A percentile compares a stretch with the other conserved stretches of the same genome.
Conservation (phyloP, 1,284 basidiomycete genomes). For the Irpex sp. region DNA sequence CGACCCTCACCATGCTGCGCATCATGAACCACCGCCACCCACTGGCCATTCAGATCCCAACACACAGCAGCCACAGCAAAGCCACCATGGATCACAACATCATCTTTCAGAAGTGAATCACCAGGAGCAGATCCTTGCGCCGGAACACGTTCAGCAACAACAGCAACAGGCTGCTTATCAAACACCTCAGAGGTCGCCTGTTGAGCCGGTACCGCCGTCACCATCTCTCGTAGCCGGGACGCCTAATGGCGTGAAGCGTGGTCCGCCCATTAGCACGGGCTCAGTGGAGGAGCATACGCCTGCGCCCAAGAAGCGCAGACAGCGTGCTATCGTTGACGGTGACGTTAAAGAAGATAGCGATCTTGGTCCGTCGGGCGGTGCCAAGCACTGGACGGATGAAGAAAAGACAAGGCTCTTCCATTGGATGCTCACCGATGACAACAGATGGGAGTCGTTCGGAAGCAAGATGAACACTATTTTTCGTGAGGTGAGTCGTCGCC, state of each 20-base stretch:
- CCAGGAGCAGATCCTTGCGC: not conserved
- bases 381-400: conserved; percentile 78
- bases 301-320: not conserved
- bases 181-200: not conserved
- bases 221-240: not conserved
- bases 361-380: conserved; percentile 37
- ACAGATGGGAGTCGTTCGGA: conserved; percentile 68
- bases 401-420: conserved; percentile 70
- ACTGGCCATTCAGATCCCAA: not conserved
- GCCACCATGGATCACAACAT: not conserved
- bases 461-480: conserved; percentile 77
- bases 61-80: not conserved
- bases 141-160: not conserved
- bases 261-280: not conserved
- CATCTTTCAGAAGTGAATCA: not conserved
- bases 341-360: conserved; percentile 21
- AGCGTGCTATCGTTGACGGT: conserved; percentile 6
- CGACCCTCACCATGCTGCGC: not conserved
- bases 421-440: conserved; percentile 74
- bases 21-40: not conserved
- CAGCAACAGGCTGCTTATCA: not conserved
- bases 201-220: not conserved
- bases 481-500: conserved; percentile 52
- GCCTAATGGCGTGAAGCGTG: conserved; percentile 3
- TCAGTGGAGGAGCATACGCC: conserved; percentile 1